Evolutionary conservation across 2,329 filamentous ascomycete genomes (phyloP).

Genomic region (Allantophomopsis lycopodina): DNA sequence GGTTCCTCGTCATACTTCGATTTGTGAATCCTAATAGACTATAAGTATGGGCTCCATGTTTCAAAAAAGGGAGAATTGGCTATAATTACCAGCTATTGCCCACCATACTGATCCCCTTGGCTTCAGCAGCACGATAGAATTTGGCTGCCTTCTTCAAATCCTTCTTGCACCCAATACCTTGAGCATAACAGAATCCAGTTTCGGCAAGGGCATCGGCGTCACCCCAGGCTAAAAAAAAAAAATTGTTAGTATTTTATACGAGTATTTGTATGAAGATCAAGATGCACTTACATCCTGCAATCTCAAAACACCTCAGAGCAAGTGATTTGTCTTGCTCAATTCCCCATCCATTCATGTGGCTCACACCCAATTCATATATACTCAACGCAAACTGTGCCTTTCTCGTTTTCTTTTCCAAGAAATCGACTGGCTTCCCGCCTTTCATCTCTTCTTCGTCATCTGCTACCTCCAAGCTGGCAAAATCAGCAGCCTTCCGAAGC

Average conservation of each 20-base stretch:
- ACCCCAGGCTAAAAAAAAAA: conserved; percentile 54
- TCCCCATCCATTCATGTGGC: conserved; percentile 97
- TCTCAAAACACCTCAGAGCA: conserved; percentile 88
- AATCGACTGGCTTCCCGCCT: conserved; percentile 48
- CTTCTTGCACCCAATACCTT: conserved; percentile 90
- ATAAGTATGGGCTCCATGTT: background rate
- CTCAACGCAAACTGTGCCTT: conserved; percentile 90
- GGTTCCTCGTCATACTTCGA: conserved; percentile 59
- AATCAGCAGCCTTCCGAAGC: conserved; percentile 83
- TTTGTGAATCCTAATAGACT: conserved; percentile 44
- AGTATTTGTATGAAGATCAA: background rate
- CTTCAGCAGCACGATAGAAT: conserved; percentile 81
- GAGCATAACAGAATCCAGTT: conserved; percentile 89
- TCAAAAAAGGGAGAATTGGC: background rate
- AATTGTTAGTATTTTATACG: conserved; percentile 1
- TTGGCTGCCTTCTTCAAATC: conserved; percentile 87
- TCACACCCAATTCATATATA: conserved; percentile 92
- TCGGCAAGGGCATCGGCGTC: conserved; percentile 90
- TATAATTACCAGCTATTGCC: conserved; percentile 86
- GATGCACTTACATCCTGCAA: conserved; percentile 60
- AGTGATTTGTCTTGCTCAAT: conserved; percentile 84
- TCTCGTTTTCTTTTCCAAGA: conserved; percentile 63
- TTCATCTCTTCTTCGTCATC: conserved; percentile 61
- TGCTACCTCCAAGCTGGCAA: conserved; percentile 67
- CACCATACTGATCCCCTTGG: conserved; percentile 92